A percentile compares a stretch with the other conserved stretches of the same genome.
Conservation (phyloP, 768 basidiomycete genomes). For the Russula olivacea region DNA sequence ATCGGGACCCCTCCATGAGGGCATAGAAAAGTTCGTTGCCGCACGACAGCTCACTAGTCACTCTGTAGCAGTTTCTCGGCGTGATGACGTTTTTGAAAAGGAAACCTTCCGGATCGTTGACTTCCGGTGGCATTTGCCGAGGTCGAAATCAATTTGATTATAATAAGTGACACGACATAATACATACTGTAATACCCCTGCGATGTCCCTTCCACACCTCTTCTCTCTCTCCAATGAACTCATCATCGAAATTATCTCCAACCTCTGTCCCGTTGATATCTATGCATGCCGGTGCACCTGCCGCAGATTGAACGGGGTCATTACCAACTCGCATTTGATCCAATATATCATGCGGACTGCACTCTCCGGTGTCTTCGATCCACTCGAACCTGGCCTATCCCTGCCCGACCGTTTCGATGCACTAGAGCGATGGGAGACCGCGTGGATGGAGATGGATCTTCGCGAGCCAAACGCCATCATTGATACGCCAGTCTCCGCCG, state of each 20-base stretch:
- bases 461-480: neutral
- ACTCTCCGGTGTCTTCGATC: slow-evolving; percentile 14
- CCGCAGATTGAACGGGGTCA: slow-evolving; percentile 1
- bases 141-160: too few species aligned
- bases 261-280: slow-evolving; percentile 4
- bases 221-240: slow-evolving; percentile 15
- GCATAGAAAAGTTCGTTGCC: too few species aligned
- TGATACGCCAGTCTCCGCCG: neutral
- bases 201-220: slow-evolving; percentile 7
- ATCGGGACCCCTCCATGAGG: too few species aligned
- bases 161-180: too few species aligned
- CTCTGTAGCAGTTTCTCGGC: too few species aligned
- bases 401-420: slow-evolving; percentile 4
- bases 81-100: too few species aligned
- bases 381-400: slow-evolving; percentile 9
- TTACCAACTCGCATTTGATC: neutral
- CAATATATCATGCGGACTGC: slow-evolving; percentile 10
- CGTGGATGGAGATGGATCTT: slow-evolving; percentile 3
- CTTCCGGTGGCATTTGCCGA: too few species aligned
- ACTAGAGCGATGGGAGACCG: slow-evolving; percentile 1
- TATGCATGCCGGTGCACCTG: neutral
- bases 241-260: slow-evolving; percentile 5
- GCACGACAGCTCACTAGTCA: too few species aligned
- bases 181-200: too few species aligned
- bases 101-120: too few species aligned